These are phyloP conservation scores for Candida gigantensis DNA, from an alignment of 1,139 yeast species.

Conservation along the genomic window DNA sequence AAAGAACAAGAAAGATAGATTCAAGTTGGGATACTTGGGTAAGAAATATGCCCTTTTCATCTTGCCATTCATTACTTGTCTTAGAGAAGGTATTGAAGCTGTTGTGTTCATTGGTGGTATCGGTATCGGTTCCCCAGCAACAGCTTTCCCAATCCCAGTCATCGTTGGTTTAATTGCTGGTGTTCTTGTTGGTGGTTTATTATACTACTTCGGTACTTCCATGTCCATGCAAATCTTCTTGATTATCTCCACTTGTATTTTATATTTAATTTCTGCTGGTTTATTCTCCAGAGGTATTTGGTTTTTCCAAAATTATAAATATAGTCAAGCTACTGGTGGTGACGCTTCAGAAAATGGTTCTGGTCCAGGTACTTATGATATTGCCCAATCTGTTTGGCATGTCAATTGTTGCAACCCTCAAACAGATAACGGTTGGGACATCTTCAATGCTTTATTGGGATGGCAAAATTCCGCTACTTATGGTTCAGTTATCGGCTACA, in stretches of 20 bases:
- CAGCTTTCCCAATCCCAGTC: slow-evolving; percentile 85
- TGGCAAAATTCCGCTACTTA: slow-evolving; percentile 65
- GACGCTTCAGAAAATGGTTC: slow-evolving; percentile 88
- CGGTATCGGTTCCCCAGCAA: slow-evolving; percentile 73
- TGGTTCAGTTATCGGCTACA: slow-evolving; percentile 83
- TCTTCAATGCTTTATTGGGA: slow-evolving; percentile 58
- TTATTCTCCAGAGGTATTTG: slow-evolving; percentile 87
- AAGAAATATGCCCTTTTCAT: slow-evolving; percentile 75
- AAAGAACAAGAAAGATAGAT: slow-evolving; percentile 27
- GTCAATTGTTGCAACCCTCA: slow-evolving; percentile 94
- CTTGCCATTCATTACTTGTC: slow-evolving; percentile 77
- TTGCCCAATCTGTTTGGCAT: slow-evolving; percentile 79
- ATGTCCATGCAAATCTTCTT: slow-evolving; percentile 79
- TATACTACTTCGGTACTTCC: slow-evolving; percentile 77
- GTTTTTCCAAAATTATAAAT: slow-evolving; percentile 72
- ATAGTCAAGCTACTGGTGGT: slow-evolving; percentile 70
- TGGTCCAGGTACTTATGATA: slow-evolving; percentile 90
- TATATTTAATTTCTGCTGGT: slow-evolving; percentile 86
- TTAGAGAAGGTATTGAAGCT: slow-evolving; percentile 91
- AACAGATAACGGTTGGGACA: slow-evolving; percentile 89
- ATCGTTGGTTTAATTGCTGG: slow-evolving; percentile 79
- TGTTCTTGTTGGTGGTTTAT: slow-evolving; percentile 56
- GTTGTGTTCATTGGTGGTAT: slow-evolving; percentile 91
- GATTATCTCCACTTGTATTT: slow-evolving; percentile 75
- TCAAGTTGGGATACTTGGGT: slow-evolving; percentile 40